Evolutionary conservation across 1,284 basidiomycete genomes (phyloP), one percentile per base, ranked within the genome.

Genomic region (Ganoderma leucocontextum): DNA sequence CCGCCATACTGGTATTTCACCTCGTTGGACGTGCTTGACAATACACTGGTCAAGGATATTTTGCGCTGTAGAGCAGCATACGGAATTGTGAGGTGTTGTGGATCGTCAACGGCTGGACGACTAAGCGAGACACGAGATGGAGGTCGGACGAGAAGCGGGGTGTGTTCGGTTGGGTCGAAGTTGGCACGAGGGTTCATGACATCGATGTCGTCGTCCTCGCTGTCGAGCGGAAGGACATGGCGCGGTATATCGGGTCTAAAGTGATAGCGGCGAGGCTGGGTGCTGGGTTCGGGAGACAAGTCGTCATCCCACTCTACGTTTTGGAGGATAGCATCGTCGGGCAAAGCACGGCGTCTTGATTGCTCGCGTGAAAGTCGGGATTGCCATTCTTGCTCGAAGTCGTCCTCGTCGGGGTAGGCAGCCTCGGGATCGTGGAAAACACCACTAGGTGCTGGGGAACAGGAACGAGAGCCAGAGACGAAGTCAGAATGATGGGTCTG

Each of bases 401-500:
- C 82, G n/a, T 77, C 72, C 49, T 79, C 78, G 19, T 81, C 79
- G 8, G 83, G 80, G n/a, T 80, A 79, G 15, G 64, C 70, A 38
- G 73, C 69, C 63, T 80, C 81, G 33, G 81, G 80, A 44, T 84
- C 82, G 49, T 44, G 68, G 22, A 62, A 62, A 25, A 81, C 19
- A 38, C 29, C 79, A 44, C 76, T 73, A 70, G 15, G 63, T 17
- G 81, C 82, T 15, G 78, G 80, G 19, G 77, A 74, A 41, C 84
- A 84, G n/a, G 83, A 82, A 19, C 82, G 76, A 8, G 85, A 82
- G 35, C 84, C 77, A n/a, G 81, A 85, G 15, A 90, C 84, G 15
- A 89, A 87, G 62, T 86, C 88, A 36, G 87, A 87, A 41, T 86
- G 82, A 8, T 91, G 84, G 73, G 86, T 89, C 75, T 91, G 88